Evolutionary conservation across 2,329 filamentous ascomycete species (phyloP), one percentile per base, ranked within the genome.

Genomic region (Zelopaecilomyces penicillatus): DNA sequence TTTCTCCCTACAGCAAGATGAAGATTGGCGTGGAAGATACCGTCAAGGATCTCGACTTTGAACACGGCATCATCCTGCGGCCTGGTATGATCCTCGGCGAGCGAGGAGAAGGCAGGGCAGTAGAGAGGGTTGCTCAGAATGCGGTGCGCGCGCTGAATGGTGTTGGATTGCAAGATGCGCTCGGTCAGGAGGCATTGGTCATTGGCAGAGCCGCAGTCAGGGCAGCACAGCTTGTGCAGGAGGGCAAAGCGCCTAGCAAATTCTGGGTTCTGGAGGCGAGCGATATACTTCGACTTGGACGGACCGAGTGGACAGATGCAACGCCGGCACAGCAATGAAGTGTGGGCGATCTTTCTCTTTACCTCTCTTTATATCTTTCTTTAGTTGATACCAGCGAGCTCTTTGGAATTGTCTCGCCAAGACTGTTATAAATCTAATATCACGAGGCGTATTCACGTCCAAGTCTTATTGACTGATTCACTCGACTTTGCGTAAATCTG

Each of bases 21-120:
- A 96, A 96, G 72, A 81, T 79, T 27, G 86, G 93, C 55, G 79
- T 95, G 35, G 91, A 97, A 63, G 84, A 94, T 31, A 71, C 80
- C 11, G 75, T 95, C 48, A 77, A 78, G 60, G 76, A 67, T 36
- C 66, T 91, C 4, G 82, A 70, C 4, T 95, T 95, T 58, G 85
- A 90, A 41, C 80, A 85, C 52, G 83, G 82, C 4, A 76, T 95
- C 44, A 83, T 96, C 43, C 40, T 83, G 26, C 65, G 81, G 37
- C 90, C 90, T 0, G 90, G 86, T 0, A 51, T 89, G 49, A 85
- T 96, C 54, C 63, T 89, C 2, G 90, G 90, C 3, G 61, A 76
- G 11, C 74, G 90, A 45, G 74, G 83, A 55, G 72, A 82, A 47
- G 69, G 70, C 42, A 74, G 85, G 42, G 61, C 73, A 0, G 63